Evolutionary conservation across 345 rosid species (phyloP), one percentile per base, ranked within the genome.

Genomic region (Lepidium aucheri): DNA sequence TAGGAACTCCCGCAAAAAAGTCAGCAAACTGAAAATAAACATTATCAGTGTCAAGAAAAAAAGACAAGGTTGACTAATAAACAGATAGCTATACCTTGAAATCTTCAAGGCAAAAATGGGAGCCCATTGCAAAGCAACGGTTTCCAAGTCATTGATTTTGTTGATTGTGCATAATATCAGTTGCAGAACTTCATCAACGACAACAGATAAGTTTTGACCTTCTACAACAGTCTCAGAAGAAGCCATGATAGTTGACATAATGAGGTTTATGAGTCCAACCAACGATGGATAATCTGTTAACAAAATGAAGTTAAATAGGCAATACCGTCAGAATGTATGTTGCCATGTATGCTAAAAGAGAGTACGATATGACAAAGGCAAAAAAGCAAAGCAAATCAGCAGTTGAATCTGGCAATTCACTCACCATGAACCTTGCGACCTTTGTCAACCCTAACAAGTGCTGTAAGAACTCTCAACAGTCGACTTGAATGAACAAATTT

Each of bases 141-240:
- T 30, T 17, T 75, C 71, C 67, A 45, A 36, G 56, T 85, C 79
- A 73, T 74, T 70, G 16, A 46, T 36, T 24, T 82, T 80, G 44
- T 87, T 77, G 30, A 87, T 81, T 77, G 84, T 72, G 75, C 81
- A 68, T 51, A 85, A 76, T 80, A 87, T 78, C 40, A 91, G 80
- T 41, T 63, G 77, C 70, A 84, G 51, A 81, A 85, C 75, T 67
- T 77, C 76, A 69, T 80, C 83, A 8, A 89, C 51, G 24, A 84
- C 65, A 60, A 67, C 74, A 65, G 75, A 56, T 28, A 75, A 46
- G 74, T 77, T 45, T 72, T 68, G 80, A 28, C 79, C 84, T 71
- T 56, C 80, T 41, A 63, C 66, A 26, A 22, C 34, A 14, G 63
- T 54, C 58, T 75, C 69, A 63, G 74, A 72, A 47, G 83, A 81